Percentiles rank a stretch among this genome's conserved stretches.
Evolutionary conservation across 2,329 filamentous ascomycete genomes (phyloP).

Genomic region (Exutisphaerella laricina): DNA sequence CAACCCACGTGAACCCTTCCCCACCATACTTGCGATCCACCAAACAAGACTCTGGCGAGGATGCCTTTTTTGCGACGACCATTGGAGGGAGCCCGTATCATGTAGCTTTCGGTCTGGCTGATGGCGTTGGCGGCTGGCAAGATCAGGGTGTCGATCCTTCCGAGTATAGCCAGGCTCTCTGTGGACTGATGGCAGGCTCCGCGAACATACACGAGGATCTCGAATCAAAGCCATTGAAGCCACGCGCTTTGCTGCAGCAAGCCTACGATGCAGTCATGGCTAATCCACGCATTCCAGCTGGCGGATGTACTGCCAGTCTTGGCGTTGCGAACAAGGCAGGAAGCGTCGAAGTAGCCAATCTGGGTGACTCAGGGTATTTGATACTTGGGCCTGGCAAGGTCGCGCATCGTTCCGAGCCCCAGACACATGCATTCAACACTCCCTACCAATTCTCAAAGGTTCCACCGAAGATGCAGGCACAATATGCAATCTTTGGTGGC

Average conservation of each 20-base stretch:
- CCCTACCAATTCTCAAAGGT: constrained; percentile 91
- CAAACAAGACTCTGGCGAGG: constrained; percentile 74
- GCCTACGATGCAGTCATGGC: constrained; percentile 78
- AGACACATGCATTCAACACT: constrained; percentile 97
- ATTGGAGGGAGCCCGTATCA: constrained; percentile 62
- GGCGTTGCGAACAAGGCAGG: constrained; percentile 69
- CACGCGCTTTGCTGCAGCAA: constrained; percentile 68
- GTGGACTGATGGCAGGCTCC: constrained; percentile 74
- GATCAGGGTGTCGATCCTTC: constrained; percentile 90
- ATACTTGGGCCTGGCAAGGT: constrained; percentile 81
- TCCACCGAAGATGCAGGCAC: constrained; percentile 69
- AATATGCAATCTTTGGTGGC: constrained; percentile 79
- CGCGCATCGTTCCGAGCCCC: constrained; percentile 72
- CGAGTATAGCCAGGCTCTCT: constrained; percentile 90
- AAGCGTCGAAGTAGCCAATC: constrained; percentile 78
- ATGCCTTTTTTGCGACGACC: constrained; percentile 86
- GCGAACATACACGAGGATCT: constrained; percentile 39
- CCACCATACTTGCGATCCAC: constrained; percentile 43
- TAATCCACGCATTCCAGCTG: constrained; percentile 68
- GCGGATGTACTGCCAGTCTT: constrained; percentile 90
- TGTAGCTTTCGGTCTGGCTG: constrained; percentile 82
- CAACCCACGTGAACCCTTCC: constrained; percentile 34
- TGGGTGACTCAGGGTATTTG: constrained; percentile 92
- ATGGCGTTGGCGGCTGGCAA: constrained; percentile 93
- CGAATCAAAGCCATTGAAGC: constrained; percentile 30